Conservation (phyloP, 148 eudicot species). For the Polygonum aviculare region DNA sequence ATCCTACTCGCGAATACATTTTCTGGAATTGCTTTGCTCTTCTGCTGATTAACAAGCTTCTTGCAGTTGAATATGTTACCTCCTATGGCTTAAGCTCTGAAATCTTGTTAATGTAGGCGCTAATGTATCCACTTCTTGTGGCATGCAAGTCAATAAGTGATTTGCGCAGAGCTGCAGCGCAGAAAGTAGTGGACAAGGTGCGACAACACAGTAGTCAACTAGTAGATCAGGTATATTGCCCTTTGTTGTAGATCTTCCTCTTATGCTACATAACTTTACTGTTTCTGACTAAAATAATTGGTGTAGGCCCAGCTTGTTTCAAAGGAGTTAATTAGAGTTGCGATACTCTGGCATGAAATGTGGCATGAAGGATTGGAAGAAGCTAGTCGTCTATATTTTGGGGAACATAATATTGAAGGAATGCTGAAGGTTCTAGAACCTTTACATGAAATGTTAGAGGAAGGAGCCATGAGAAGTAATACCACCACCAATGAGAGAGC, state of each 20-base stretch:
- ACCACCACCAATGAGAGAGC: constrained; percentile 74
- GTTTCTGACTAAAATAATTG: neutral
- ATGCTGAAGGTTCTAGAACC: constrained; percentile 97
- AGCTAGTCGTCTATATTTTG: constrained; percentile 95
- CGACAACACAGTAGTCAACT: constrained; percentile 89
- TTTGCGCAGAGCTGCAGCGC: constrained; percentile 84
- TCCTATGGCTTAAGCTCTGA: neutral
- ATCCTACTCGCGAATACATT: neutral
- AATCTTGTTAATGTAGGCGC: constrained; percentile 50
- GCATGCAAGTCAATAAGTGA: constrained; percentile 98
- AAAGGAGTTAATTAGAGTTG: constrained; percentile 86
- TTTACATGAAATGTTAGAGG: constrained; percentile 82
- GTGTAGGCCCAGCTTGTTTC: constrained; percentile 95
- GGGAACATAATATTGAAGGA: constrained; percentile 83
- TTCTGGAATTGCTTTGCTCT: neutral
- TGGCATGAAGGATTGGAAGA: constrained; percentile 99
- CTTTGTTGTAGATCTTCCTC: neutral
- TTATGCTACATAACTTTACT: neutral
- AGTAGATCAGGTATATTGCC: constrained; percentile 67
- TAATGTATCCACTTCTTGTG: constrained; percentile 98
- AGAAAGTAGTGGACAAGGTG: constrained; percentile 93
- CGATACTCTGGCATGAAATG: constrained; percentile 98
- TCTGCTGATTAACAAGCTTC: neutral
- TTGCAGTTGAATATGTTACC: neutral
- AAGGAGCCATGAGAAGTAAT: constrained; percentile 60